Base-by-base conservation (phyloP, 2,329 filamentous ascomycete species). In the Aureobasidium sp. region DNA sequence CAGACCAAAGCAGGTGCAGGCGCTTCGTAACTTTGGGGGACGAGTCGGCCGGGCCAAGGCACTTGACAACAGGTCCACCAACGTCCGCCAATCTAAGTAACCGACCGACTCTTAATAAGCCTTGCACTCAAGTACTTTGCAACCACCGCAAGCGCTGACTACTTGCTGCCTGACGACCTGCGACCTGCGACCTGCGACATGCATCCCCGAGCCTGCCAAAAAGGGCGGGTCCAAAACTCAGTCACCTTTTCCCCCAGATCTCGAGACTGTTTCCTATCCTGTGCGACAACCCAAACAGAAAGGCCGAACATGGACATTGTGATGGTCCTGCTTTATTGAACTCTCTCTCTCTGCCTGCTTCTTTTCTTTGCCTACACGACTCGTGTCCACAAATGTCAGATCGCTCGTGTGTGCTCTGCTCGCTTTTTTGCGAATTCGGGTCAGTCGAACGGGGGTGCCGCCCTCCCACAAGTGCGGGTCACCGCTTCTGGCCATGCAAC, bases 1-100 rank as follows among this genome's bases (percentile, higher is more conserved):
- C 31, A 44, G 39, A 37, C 52, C 52, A 56, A 12, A 34, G 39
- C 47, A 34, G 27, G 31, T 34, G 31, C 31, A 42, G 41, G 52
- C 52, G 52, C 52, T 55, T 55, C 52, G 37, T 44, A 44, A 44
- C 52, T 56, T 56, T 56, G 22, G 52, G 31, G 39, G 52, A 56
- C 39, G 34, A 31, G 37, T 44, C 37, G 39, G 27, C 34, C 27
- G 29, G 41, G 52, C 52, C 52, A 56, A 56, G 52, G 52, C 52
- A 56, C 52, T 55, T 55, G 52, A 55, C 52, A 55, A 55, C 52
- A 48, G 27, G 15, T 48, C 25, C 25, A 48, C 15, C 29, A 56
- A 39, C 52, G 52, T 56, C 39, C 27, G 5, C 52, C 47, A 34
- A 34, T 34, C 31, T 34, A 25, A 25, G 22, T 11, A 29, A 12